Base-by-base conservation (phyloP, 2,329 filamentous ascomycete genomes). In the Pestalotiopsis sp. region DNA sequence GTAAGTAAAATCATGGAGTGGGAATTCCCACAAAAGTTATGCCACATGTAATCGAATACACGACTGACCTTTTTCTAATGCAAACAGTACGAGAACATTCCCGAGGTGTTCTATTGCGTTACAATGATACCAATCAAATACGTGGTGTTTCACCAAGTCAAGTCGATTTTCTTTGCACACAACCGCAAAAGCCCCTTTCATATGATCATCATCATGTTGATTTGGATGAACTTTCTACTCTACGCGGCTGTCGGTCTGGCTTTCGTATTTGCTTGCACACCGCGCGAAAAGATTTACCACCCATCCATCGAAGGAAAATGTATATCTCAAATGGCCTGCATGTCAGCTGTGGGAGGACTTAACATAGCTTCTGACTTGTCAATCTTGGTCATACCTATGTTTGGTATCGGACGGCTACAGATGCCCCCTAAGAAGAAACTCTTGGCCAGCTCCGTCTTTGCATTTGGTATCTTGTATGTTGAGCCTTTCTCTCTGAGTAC, bases 291-390 rank as follows among this genome's bases (percentile, higher is more conserved):
- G 67, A 67, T 72, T 4, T 74, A 67, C 66, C 31, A 71, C 12
- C 65, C 66, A 3, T 31, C 58, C 7, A n/a, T 71, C 5, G 61
- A 68, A 4, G 72, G 72, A 2, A 64, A n/a, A 2, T 74, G 72
- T 36, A 68, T 72, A 36, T 61, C 27, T 17, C 27, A 36, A 23
- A 40, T 20, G 59, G 17, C 11, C 25, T 17, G 27, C 27, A 61
- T 25, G 59, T 71, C 20, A 49, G 62, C 62, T 11, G 65, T 36
- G 2, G 63, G 69, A 17, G 67, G 64, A 0, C 69, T 75, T 17
- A 75, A 74, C 40, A 68, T 75, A 23, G 69, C 71, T 0, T 70
- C 72, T 4, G 74, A 75, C 49, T 17, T 75, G 6, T 68, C 71
- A 3, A 73, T 75, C 9, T 66, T 76, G 2, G 31, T 73, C 0